Evolutionary conservation across 2,329 filamentous ascomycete genomes (phyloP).

Genomic region (Dendrostoma leiphaemia): DNA sequence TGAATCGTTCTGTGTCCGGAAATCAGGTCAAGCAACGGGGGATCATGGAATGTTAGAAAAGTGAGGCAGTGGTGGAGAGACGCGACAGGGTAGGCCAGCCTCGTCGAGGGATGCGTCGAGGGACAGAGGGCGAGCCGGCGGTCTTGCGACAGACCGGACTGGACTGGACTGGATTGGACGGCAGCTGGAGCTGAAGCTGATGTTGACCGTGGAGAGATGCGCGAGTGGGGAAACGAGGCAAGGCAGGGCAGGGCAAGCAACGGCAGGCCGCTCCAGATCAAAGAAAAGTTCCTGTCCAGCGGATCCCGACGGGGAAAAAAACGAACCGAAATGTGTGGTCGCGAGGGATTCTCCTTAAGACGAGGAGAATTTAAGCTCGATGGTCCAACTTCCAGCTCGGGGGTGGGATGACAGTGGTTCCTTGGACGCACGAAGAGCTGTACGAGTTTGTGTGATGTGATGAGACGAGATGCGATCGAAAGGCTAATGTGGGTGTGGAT

Average conservation of each 20-base stretch:
- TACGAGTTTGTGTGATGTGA: no score
- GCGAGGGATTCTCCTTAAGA: not conserved
- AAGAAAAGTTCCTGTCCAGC: not conserved
- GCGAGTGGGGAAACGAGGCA: not conserved
- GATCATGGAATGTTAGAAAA: not conserved
- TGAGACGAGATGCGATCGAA: no score
- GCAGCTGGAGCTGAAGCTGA: not conserved
- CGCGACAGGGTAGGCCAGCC: not conserved
- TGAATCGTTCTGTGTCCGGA: conserved; percentile 3
- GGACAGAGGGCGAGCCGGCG: not conserved
- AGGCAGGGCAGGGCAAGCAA: conserved; percentile 9
- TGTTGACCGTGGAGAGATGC: not conserved
- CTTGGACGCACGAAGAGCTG: no score
- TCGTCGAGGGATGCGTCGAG: no score
- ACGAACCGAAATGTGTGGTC: not conserved
- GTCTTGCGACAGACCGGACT: not conserved
- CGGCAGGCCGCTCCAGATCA: not conserved
- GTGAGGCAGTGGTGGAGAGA: not conserved
- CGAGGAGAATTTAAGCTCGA: no score
- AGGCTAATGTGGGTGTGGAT: no score
- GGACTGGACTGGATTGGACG: conserved; percentile 2
- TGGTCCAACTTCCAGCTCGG: no score
- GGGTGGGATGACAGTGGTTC: no score
- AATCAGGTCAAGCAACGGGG: conserved; percentile 14
- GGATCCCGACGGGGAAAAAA: not conserved